Evolutionary conservation across 257 asterid species (phyloP), one percentile per base, ranked within the genome.

Genomic region (Jaltomata sinuosa): DNA sequence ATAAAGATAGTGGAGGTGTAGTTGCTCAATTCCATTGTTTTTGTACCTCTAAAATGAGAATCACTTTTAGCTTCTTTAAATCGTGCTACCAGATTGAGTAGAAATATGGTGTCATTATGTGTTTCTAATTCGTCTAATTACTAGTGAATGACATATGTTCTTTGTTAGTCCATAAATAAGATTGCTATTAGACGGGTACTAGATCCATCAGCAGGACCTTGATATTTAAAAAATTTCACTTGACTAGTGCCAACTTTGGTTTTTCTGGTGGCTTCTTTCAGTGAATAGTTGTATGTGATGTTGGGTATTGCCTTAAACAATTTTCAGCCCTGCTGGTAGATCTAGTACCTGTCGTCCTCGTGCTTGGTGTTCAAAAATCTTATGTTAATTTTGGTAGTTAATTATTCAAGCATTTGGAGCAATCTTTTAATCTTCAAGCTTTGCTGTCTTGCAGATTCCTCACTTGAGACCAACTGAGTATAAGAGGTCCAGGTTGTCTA

Each of bases 381-480:
- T 14, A 42, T 42, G 14, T 22, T 15, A 47, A 52, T 52, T 16
- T 31, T 9, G 12, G n/a, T 74, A 22, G 38, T 25, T 25, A 22
- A 25, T 45, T 45, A 74, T 74, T 15, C 15, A 45, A 22, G 25
- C 81, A 14, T 74, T 74, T 25, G 25, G 38, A 25, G 59, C 57
- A 25, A 74, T 74, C 8, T 64, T 18, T 4, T 15, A 19, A 82
- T 68, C 11, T 29, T 15, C 34, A 32, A 32, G 16, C 22, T 27
- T 32, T 84, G n/a, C 8, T 79, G n/a, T n/a, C 25, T 68, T 72
- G 47, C 77, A 88, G 90, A 88, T 88, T 86, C 89, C 90, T 31
- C 90, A 88, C 77, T 62, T 88, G 90, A 84, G 90, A 57, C 90
- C 90, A 85, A 62, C 90, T 52, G 90, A 88, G 64, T 88, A 88